phyloP scores from a whole-genome alignment of 176 grass and related monocot genomes.

The Hordeum vulgare region MorexV3_pseudomolecules_assembly NC_058522.1:429308913-429309412 shows the following conservation, averaged over 20 bases:
- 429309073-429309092: slow-evolving; percentile 50
- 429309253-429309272: slow-evolving; percentile 72
- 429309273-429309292: neutral
- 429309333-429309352: slow-evolving; percentile 46
- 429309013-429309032: too few species aligned
- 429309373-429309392: slow-evolving; percentile 84
- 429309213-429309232: slow-evolving; percentile 51
- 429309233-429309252: slow-evolving; percentile 70
- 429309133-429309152: slow-evolving; percentile 22
- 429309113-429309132: neutral
- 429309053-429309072: slow-evolving; percentile 85
- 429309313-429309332: neutral
- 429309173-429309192: slow-evolving; percentile 53
- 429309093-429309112: neutral
- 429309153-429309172: slow-evolving; percentile 81
- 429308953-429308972: too few species aligned
- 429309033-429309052: neutral
- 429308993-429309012: too few species aligned
- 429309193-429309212: slow-evolving; percentile 61
- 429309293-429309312: neutral
- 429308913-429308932: too few species aligned
- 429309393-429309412: slow-evolving; percentile 81
- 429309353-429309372: slow-evolving; percentile 83
- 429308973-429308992: too few species aligned
- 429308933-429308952: too few species aligned